A percentile compares a stretch with the other conserved stretches of the same genome.
Conservation (phyloP, 768 basidiomycete genomes). For the Lactifluus echinatus region DNA sequence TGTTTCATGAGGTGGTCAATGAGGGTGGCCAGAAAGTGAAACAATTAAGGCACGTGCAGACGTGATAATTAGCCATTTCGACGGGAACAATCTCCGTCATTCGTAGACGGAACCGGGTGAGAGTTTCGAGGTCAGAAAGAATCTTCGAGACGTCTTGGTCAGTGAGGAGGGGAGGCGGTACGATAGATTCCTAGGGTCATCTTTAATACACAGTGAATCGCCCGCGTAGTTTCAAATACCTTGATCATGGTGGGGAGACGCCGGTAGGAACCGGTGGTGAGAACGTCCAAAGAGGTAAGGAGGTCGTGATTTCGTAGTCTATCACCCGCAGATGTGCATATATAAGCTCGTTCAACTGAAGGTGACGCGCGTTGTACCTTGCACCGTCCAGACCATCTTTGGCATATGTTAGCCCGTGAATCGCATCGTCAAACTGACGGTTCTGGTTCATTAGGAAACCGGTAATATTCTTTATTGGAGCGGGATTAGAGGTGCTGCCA, state of each 20-base stretch:
- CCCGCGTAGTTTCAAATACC: slow-evolving; percentile 32
- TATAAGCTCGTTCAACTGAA: background rate
- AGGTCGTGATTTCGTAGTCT: slow-evolving; percentile 93
- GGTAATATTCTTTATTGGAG: slow-evolving; percentile 59
- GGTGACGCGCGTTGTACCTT: slow-evolving; percentile 39
- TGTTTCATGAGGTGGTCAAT: slow-evolving; percentile 23
- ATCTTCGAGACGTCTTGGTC: slow-evolving; percentile 59
- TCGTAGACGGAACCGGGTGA: slow-evolving; percentile 70
- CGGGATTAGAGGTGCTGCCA: background rate
- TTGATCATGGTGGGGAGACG: slow-evolving; percentile 76
- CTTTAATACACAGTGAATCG: background rate
- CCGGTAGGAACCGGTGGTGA: slow-evolving; percentile 79
- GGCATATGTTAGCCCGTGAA: slow-evolving; percentile 52
- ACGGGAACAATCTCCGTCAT: slow-evolving; percentile 74
- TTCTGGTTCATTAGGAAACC: slow-evolving; percentile 83
- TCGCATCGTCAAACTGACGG: slow-evolving; percentile 67
- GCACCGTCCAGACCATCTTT: slow-evolving; percentile 68
- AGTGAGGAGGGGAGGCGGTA: slow-evolving; percentile 57
- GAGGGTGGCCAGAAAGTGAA: slow-evolving; percentile 20
- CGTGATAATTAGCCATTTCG: slow-evolving; percentile 66
- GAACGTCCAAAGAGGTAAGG: slow-evolving; percentile 81
- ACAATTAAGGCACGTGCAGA: slow-evolving; percentile 39
- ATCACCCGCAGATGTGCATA: background rate
- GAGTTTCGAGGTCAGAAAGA: slow-evolving; percentile 63
- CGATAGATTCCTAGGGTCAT: slow-evolving; percentile 50